Percentiles rank a stretch among this genome's conserved stretches.
These are phyloP conservation scores for Fusarium avenaceum DNA, from an alignment of 2,329 filamentous ascomycete species.

Conservation along the genomic window DNA sequence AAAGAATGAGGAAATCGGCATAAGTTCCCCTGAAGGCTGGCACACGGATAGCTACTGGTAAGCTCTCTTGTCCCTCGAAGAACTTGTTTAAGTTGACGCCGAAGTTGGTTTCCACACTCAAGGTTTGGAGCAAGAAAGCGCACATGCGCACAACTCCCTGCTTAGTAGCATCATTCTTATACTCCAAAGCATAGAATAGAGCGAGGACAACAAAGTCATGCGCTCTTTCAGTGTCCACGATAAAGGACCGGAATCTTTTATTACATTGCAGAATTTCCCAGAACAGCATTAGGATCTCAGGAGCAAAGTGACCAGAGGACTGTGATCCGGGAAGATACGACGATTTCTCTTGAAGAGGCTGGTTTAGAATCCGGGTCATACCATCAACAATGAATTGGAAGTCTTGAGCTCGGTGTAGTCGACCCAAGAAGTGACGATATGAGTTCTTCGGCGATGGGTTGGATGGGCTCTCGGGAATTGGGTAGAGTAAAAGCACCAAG, in stretches of 20 bases:
- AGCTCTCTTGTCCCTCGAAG: slow-evolving; percentile 89
- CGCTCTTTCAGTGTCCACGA: slow-evolving; percentile 93
- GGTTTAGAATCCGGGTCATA: slow-evolving; percentile 91
- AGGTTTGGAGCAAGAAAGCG: slow-evolving; percentile 93
- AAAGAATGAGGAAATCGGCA: slow-evolving; percentile 94
- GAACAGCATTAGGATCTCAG: slow-evolving; percentile 96
- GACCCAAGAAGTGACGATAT: slow-evolving; percentile 91
- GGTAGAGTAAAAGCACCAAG: slow-evolving; percentile 87
- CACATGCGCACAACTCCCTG: slow-evolving; percentile 97
- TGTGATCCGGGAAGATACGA: slow-evolving; percentile 91
- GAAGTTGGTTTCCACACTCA: slow-evolving; percentile 93
- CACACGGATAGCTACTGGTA: slow-evolving; percentile 85
- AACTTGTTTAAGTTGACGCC: slow-evolving; percentile 89
- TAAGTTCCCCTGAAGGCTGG: slow-evolving; percentile 89
- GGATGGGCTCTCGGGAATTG: slow-evolving; percentile 81
- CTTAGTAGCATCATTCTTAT: slow-evolving; percentile 86
- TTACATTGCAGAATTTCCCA: slow-evolving; percentile 99
- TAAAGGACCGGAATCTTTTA: slow-evolving; percentile 95
- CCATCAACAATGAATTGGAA: slow-evolving; percentile 98
- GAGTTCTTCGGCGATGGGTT: slow-evolving; percentile 83
- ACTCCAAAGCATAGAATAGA: slow-evolving; percentile 92
- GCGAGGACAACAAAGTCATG: slow-evolving; percentile 94
- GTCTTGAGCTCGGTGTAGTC: slow-evolving; percentile 92
- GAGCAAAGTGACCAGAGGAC: slow-evolving; percentile 84
- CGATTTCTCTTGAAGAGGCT: slow-evolving; percentile 88